These are phyloP conservation scores for Wickerhamomyces bisporus DNA, from an alignment of 805 yeast species.

Conservation along the genomic window DNA sequence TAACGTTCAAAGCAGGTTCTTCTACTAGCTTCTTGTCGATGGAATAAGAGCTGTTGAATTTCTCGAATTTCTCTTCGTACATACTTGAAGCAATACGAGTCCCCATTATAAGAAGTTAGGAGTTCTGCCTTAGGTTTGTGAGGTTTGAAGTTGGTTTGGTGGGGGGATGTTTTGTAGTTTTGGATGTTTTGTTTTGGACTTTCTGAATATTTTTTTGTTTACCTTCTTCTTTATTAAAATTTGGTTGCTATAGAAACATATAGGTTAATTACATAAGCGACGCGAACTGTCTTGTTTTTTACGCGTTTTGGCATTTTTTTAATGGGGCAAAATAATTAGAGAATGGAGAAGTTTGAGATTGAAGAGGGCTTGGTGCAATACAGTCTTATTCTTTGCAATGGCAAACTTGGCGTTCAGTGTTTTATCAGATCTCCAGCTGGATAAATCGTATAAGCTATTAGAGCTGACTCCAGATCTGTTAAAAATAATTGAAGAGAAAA, in stretches of 20 bases:
- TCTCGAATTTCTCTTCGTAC: conserved; percentile 18
- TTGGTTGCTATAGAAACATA: not conserved
- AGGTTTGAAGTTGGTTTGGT: too few relatives aligned
- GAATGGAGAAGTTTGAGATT: too few relatives aligned
- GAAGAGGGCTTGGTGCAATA: too few relatives aligned
- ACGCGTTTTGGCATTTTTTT: not conserved
- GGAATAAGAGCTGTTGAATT: conserved; percentile 4
- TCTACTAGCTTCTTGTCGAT: conserved; percentile 1
- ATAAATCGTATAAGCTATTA: conserved; percentile 39
- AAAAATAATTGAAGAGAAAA: conserved; percentile 26
- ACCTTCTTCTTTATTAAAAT: not conserved
- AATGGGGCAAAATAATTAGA: too few relatives aligned
- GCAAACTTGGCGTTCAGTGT: conserved; percentile 1
- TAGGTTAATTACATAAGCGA: not conserved
- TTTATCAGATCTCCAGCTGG: conserved; percentile 13
- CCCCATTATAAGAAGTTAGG: conserved; percentile 2
- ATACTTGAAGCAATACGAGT: conserved; percentile 20
- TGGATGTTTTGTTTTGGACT: not conserved
- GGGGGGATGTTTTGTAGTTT: not conserved
- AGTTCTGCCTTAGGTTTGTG: not conserved
- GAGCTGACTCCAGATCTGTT: conserved; percentile 49
- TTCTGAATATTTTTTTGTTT: conserved; percentile 1
- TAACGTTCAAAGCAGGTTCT: conserved; percentile 20
- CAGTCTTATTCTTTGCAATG: too few relatives aligned
- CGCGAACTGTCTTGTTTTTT: not conserved